phyloP scores from a whole-genome alignment of 768 basidiomycete genomes.

The Macrolepiota fuliginosa region DNA sequence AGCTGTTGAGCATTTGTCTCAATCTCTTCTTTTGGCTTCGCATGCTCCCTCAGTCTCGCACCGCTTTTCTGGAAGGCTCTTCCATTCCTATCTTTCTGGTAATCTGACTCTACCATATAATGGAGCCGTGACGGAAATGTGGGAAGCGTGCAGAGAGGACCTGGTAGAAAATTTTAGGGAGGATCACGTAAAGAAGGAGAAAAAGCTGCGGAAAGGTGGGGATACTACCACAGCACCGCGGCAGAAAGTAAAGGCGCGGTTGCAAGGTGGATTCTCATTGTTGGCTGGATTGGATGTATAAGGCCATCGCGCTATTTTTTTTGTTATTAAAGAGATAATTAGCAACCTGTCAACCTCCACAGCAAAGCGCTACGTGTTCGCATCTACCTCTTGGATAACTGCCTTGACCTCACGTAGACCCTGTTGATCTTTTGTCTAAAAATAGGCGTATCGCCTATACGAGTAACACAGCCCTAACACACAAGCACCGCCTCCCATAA shows the following conservation, averaged over 20 bases:
- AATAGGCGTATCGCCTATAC: no score
- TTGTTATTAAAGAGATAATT: background rate
- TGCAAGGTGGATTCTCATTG: conserved; percentile 37
- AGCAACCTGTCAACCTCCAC: background rate
- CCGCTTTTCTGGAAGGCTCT: conserved; percentile 54
- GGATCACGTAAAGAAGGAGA: conserved; percentile 45
- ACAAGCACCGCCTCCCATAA: no score
- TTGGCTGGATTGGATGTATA: conserved; percentile 37
- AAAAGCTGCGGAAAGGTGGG: conserved; percentile 24
- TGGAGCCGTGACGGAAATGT: conserved; percentile 32
- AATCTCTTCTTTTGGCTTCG: conserved; percentile 56
- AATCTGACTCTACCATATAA: conserved; percentile 18
- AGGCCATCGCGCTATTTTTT: conserved; percentile 11
- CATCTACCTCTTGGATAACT: background rate
- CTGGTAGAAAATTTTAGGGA: conserved; percentile 47
- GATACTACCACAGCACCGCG: background rate
- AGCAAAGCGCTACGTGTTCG: background rate
- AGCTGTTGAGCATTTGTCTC: conserved; percentile 55
- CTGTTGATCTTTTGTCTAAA: no score
- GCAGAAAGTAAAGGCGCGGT: conserved; percentile 4
- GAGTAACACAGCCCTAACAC: no score
- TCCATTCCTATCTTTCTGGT: conserved; percentile 53
- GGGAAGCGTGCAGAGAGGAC: conserved; percentile 45
- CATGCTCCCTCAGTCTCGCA: conserved; percentile 43
- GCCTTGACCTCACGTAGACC: no score